Percentiles rank a stretch among this genome's conserved stretches.
phyloP scores from a whole-genome alignment of 768 basidiomycete species.

The Trametes coccinea region DNA sequence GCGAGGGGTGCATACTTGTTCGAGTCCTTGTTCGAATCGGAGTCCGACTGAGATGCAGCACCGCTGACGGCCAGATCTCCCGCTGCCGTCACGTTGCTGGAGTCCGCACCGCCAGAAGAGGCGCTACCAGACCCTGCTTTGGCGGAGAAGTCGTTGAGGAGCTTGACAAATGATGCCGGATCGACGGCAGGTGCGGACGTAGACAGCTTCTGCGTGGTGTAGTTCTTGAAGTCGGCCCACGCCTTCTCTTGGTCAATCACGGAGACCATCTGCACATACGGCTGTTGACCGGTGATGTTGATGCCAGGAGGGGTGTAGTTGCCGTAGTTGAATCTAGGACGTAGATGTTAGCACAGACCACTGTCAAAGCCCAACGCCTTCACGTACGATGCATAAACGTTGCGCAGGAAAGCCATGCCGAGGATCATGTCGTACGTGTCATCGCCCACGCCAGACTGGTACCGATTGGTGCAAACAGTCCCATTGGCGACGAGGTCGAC shows the following conservation, averaged over 20 bases:
- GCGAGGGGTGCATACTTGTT: background rate
- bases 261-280: slow-evolving; percentile 35
- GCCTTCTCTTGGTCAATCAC: slow-evolving; percentile 25
- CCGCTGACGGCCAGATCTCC: background rate
- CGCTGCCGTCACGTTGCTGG: background rate
- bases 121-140: background rate
- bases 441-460: slow-evolving; percentile 53
- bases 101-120: background rate
- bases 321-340: slow-evolving; percentile 26
- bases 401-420: slow-evolving; percentile 36
- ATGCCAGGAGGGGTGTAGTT: slow-evolving; percentile 25
- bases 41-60: background rate
- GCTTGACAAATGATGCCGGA: background rate
- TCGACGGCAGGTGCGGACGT: background rate
- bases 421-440: slow-evolving; percentile 30
- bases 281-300: slow-evolving; percentile 9
- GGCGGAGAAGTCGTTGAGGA: background rate
- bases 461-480: slow-evolving; percentile 32
- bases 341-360: no score
- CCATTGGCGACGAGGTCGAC: slow-evolving; percentile 12
- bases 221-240: slow-evolving; percentile 26
- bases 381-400: slow-evolving; percentile 34
- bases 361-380: no score
- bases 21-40: background rate
- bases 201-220: background rate